Percentiles rank a stretch among this genome's conserved stretches.
Evolutionary conservation across 2,329 filamentous ascomycete genomes (phyloP).

Genomic region (Alternaria viburni): DNA sequence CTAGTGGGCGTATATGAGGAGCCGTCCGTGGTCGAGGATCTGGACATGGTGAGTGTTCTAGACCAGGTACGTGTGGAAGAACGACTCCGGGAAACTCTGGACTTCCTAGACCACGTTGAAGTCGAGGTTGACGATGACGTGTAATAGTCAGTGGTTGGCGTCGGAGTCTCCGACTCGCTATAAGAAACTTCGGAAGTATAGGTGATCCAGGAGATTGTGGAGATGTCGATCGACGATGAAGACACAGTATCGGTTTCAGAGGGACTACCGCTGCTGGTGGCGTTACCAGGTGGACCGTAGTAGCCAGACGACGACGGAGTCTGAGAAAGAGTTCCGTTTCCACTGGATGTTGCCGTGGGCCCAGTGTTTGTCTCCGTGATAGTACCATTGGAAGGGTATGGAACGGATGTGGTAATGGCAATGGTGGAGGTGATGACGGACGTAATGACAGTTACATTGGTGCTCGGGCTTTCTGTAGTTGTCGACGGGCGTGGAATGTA

Average conservation of each 20-base stretch:
- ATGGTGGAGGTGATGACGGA: not conserved
- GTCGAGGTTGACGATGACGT: not conserved
- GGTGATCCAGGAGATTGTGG: conserved; percentile 7
- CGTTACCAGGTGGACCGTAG: conserved; percentile 9
- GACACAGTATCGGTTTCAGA: not conserved
- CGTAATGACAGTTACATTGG: conserved; percentile 1
- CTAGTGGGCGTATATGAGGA: not conserved
- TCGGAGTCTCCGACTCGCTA: not conserved
- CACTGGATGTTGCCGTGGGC: conserved; percentile 1
- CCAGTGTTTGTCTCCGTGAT: conserved; percentile 1
- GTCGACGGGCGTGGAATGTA: not conserved
- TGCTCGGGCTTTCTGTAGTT: not conserved
- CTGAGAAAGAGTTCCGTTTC: not conserved
- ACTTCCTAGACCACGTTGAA: not conserved
- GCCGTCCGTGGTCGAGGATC: not conserved
- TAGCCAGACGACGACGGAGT: conserved; percentile 7
- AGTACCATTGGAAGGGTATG: conserved; percentile 7
- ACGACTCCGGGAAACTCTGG: not conserved
- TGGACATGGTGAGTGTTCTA: conserved; percentile 5
- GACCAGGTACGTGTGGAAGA: conserved; percentile 4
- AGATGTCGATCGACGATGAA: conserved; percentile 1
- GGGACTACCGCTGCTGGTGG: not conserved
- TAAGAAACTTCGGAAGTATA: conserved; percentile 3
- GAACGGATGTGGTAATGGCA: not conserved
- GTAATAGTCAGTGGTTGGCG: not conserved